Percentiles rank a stretch among this genome's conserved stretches.
Evolutionary conservation across 768 basidiomycete species (phyloP).

Genomic region (Mycena floridula): DNA sequence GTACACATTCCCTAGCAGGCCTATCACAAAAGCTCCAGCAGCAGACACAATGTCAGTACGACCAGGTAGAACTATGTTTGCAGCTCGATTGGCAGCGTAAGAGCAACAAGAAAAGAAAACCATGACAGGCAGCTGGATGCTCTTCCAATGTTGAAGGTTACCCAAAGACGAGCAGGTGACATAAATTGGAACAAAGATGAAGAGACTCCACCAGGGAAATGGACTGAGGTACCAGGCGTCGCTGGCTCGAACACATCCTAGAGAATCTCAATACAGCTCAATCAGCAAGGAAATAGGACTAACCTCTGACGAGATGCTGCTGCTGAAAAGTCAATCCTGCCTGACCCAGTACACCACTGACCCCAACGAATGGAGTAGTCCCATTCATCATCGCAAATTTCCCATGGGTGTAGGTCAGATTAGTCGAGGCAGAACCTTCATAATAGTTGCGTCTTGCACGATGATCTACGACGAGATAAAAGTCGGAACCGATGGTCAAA

Average conservation of each 20-base stretch:
- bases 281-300: constrained; percentile 17
- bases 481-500: constrained; percentile 75
- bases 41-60: constrained; percentile 73
- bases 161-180: constrained; percentile 67
- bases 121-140: constrained; percentile 72
- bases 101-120: constrained; percentile 70
- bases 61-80: constrained; percentile 55
- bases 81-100: constrained; percentile 63
- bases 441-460: constrained; percentile 47
- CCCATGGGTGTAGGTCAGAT: constrained; percentile 48
- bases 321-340: constrained; percentile 26
- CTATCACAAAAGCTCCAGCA: constrained; percentile 72
- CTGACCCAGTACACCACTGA: constrained; percentile 42
- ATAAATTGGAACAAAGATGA: constrained; percentile 72
- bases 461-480: constrained; percentile 67
- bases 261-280: constrained; percentile 12
- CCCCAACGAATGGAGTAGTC: constrained; percentile 25
- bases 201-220: constrained; percentile 77
- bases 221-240: constrained; percentile 79
- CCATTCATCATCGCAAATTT: constrained; percentile 45
- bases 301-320: constrained; percentile 46
- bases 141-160: constrained; percentile 69
- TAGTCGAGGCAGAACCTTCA: constrained; percentile 32
- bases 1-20: constrained; percentile 77
- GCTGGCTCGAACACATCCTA: constrained; percentile 67